phyloP scores from a whole-genome alignment of 257 asterid species.

The Capsicum rhomboideum region DNA sequence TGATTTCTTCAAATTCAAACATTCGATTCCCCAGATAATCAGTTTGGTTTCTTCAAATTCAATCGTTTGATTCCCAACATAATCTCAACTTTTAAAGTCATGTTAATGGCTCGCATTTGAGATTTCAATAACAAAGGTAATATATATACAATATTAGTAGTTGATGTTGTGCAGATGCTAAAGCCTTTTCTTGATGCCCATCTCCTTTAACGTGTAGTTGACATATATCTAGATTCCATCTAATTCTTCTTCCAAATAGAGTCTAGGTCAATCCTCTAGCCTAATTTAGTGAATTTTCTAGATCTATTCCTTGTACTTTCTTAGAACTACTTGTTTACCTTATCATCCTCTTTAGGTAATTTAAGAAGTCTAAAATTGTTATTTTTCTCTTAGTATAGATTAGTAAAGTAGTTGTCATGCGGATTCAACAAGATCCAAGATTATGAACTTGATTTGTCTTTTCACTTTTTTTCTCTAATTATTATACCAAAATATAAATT shows the following conservation, averaged over 20 bases:
- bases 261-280: background rate
- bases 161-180: background rate
- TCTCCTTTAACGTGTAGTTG: background rate
- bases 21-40: no score
- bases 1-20: no score
- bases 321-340: background rate
- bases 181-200: background rate
- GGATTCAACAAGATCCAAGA: no score
- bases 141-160: background rate
- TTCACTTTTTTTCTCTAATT: no score
- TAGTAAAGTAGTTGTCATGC: no score
- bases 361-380: background rate
- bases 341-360: background rate
- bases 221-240: background rate
- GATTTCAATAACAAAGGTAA: no score
- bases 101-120: no score
- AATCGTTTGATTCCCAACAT: no score
- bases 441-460: no score
- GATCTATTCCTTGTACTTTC: background rate
- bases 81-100: no score
- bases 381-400: background rate
- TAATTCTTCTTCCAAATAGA: background rate
- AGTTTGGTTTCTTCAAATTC: no score
- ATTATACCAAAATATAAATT: no score
- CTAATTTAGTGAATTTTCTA: background rate